Base-by-base conservation (phyloP, 768 basidiomycete genomes). In the Panaeolus papilionaceus region DNA sequence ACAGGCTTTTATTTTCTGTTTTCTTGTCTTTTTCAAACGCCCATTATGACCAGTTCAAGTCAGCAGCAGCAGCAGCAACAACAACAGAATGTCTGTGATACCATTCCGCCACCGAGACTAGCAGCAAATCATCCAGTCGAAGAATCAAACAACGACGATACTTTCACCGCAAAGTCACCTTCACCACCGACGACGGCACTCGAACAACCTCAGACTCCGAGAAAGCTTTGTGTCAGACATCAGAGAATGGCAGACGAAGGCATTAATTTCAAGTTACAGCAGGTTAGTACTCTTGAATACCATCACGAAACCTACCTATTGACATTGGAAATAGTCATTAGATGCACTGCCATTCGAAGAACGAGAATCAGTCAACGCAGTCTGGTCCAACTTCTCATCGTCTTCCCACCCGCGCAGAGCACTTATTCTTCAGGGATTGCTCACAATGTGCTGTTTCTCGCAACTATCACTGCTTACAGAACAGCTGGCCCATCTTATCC, bases 371-470 rank as follows among this genome's bases (percentile, higher is more conserved):
- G 91, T 98, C 77, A 98, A 91, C 73, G 86, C 92, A 4, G 88
- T 99, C 72, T 99, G 98, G 98, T 93, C 96, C 70, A 95, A 90
- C 73, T 99, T 99, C 80, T 97, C 95, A 20, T 93, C 94, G 0
- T 97, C 97, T 1, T 90, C 95, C 0, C 95, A 98, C 73, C 88
- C 92, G 5, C 89, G 93, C 40, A 88, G 98, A 42, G 94, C 93
- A 65, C 89, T 99, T 76, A 98, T 99, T 76, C 91, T 99, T 62
- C 94, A 94, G 73, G 98, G 98, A 45, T 87, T 99, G 67, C 89
- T 99, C 71, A 98, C 98, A 16, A 99, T 99, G 95, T 99, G 96
- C 78, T 99, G 98, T 80, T 98, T 98, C 83, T 96, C 94, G 61
- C 96, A 99, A 75, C 90, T 99, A 37, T 98, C 98, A 33, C 92